These are phyloP conservation scores for Cordyceps cicadae DNA, from an alignment of 2,329 filamentous ascomycete species.

Conservation along the genomic window DNA sequence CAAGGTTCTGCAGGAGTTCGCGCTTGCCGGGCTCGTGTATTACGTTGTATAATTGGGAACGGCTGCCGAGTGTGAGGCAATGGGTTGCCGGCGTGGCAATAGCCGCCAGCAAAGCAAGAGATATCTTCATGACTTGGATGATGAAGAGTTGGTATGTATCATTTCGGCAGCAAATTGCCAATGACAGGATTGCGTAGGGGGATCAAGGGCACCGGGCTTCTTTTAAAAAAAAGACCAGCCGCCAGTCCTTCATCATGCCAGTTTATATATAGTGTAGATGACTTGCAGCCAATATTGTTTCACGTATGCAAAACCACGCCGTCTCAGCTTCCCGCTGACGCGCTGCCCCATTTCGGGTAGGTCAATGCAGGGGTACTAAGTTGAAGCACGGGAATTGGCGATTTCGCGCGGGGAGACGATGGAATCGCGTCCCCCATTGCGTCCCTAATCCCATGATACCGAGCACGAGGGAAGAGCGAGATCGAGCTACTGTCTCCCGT, in stretches of 20 bases:
- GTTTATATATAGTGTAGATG: background rate
- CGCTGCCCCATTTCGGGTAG: background rate
- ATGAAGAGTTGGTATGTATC: background rate
- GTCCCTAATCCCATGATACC: background rate
- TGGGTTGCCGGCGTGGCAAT: slow-evolving; percentile 11
- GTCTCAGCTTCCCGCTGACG: background rate
- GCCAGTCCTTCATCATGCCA: background rate
- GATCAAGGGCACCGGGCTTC: background rate
- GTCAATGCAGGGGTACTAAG: background rate
- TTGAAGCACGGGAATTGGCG: background rate
- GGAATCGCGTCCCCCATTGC: background rate
- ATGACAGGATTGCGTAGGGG: background rate
- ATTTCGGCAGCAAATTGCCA: background rate
- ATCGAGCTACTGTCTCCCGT: background rate
- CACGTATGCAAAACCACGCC: background rate
- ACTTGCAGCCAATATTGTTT: background rate
- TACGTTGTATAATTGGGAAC: slow-evolving; percentile 17
- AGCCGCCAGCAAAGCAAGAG: slow-evolving; percentile 11
- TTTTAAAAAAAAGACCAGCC: background rate
- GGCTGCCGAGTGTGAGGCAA: slow-evolving; percentile 14
- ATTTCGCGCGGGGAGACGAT: background rate
- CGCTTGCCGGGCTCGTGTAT: slow-evolving; percentile 19
- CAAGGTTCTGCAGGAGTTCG: slow-evolving; percentile 27
- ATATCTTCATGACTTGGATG: slow-evolving; percentile 19
- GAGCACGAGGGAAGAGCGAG: background rate